Base-by-base conservation (phyloP, 345 rosid species). In the Carallia pectinifolia region DNA sequence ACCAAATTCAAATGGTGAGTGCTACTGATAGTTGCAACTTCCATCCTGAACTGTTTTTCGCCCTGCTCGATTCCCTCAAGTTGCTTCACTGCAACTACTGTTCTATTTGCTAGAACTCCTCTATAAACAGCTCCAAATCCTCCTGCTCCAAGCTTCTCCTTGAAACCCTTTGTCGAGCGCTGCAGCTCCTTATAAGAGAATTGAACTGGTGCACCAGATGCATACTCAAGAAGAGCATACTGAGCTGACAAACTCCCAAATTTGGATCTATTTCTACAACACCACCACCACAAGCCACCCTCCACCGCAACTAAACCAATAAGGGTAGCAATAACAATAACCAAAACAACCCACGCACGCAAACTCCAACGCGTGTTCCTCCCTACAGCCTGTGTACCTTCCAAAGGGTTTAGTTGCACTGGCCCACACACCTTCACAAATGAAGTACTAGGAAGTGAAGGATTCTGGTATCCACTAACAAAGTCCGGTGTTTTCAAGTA, bases 401-500 rank as follows among this genome's bases (percentile, higher is more conserved):
- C 23, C 0, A 79, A 58, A 7, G 84, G 80, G 50, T 85, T 77
- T 5, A 80, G 85, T 53, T 58, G 48, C 65, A 60, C 87, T 0
- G 90, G 91, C 47, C 68, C 82, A 70, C 93, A 88, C 52, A 90
- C 87, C 83, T 88, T 88, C 33, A 85, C 75, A 74, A 67, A 88
- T 0, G 93, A 87, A 53, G 86, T 83, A 69, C 91, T 84, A 4
- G 88, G 92, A 61, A 88, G 82, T 0, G 84, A 72, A 0, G 89
- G 89, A 81, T 68, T 85, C 63, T 71, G 79, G 65, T 81, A 85
- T 3, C 90, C 93, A 53, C 82, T 76, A 47, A 87, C 62, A 74
- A 86, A 84, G 13, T 67, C 86, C 6, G 77, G 68, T 0, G 79
- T 77, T 61, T 86, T 84, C 66, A 73, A 48, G 76, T 80, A 81